These are phyloP conservation scores for Spizellomyces sp. DNA, from an alignment of 192 early-diverging fungal species.

Conservation along the genomic window DNA sequence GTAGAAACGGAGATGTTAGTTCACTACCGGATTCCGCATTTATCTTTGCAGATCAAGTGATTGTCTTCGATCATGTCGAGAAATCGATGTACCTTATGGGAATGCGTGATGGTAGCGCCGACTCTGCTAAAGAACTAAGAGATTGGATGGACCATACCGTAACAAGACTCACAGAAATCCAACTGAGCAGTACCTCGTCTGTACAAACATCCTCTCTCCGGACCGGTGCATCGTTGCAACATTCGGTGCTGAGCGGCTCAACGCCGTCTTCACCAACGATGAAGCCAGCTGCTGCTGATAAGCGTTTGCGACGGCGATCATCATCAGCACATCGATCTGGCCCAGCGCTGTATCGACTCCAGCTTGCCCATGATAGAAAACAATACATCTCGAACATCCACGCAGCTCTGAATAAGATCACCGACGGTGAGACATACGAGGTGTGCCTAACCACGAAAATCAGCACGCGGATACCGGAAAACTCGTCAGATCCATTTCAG, in stretches of 20 bases:
- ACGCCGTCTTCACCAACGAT: neutral
- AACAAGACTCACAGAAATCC: neutral
- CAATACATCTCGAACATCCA: slow-evolving; percentile 63
- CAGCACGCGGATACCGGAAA: neutral
- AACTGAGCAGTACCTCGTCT: neutral
- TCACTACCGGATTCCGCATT: slow-evolving; percentile 71
- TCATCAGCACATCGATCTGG: no score
- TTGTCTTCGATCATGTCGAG: slow-evolving; percentile 70
- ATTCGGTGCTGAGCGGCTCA: no score
- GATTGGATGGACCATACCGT: slow-evolving; percentile 23
- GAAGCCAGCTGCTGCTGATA: neutral
- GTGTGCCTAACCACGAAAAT: slow-evolving; percentile 90
- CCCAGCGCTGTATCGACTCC: neutral
- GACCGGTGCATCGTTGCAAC: no score
- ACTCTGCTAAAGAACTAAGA: neutral
- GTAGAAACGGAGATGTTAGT: no score
- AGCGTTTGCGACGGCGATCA: no score
- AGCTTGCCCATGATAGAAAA: slow-evolving; percentile 27
- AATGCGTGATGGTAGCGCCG: slow-evolving; percentile 11
- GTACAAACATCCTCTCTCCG: neutral
- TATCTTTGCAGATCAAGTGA: slow-evolving; percentile 72
- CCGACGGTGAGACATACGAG: slow-evolving; percentile 93
- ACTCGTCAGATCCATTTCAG: slow-evolving; percentile 25
- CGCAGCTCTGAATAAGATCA: slow-evolving; percentile 62
- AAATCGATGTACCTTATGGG: slow-evolving; percentile 31